These are phyloP conservation scores for Caryocar brasiliense DNA, from an alignment of 441 rosid genomes.

Conservation along the genomic window DNA sequence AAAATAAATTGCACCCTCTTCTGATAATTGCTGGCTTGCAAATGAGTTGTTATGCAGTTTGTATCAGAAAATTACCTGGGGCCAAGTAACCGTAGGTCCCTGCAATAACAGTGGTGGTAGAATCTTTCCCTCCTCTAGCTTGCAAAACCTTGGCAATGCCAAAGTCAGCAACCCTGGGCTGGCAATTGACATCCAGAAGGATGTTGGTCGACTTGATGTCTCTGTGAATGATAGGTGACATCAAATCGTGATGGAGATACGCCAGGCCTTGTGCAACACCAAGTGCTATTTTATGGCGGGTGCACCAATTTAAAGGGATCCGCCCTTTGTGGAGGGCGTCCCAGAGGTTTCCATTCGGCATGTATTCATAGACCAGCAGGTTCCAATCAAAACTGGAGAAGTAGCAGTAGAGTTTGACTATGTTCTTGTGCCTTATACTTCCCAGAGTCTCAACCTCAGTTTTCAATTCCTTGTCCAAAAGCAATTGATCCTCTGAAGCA, in stretches of 20 bases:
- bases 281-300: slow-evolving; percentile 75
- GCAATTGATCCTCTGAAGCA: slow-evolving; percentile 35
- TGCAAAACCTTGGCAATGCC: slow-evolving; percentile 93
- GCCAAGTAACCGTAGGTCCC: slow-evolving; percentile 91
- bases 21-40: no score
- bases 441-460: slow-evolving; percentile 86
- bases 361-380: slow-evolving; percentile 77
- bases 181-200: slow-evolving; percentile 57
- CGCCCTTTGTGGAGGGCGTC: slow-evolving; percentile 69
- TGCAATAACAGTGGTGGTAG: slow-evolving; percentile 66
- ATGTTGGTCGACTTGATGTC: slow-evolving; percentile 90
- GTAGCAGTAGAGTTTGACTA: slow-evolving; percentile 70
- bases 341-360: slow-evolving; percentile 87
- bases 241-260: slow-evolving; percentile 83
- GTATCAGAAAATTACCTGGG: slow-evolving; percentile 45
- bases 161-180: slow-evolving; percentile 85
- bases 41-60: neutral
- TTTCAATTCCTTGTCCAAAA: slow-evolving; percentile 51
- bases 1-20: no score
- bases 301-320: slow-evolving; percentile 58
- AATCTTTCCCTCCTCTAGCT: slow-evolving; percentile 76
- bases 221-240: slow-evolving; percentile 69
- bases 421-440: slow-evolving; percentile 78
- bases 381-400: slow-evolving; percentile 58
- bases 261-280: slow-evolving; percentile 91